These are phyloP conservation scores for Zychaea mexicana DNA, from an alignment of 371 early-diverging fungal genomes.

Conservation along the genomic window DNA sequence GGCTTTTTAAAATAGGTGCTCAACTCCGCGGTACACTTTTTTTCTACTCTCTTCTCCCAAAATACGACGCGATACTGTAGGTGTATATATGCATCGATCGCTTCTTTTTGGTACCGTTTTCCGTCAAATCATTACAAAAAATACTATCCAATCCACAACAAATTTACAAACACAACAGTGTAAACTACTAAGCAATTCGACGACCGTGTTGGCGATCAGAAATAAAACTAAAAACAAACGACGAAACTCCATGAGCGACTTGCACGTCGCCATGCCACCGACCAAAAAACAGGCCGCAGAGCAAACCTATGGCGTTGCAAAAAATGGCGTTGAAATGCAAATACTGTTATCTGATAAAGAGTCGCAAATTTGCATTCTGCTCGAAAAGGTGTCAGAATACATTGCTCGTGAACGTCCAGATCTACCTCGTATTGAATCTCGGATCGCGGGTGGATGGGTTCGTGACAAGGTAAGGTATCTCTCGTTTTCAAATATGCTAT, in stretches of 20 bases:
- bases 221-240: background rate
- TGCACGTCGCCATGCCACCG: background rate
- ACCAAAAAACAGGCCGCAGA: background rate
- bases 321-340: conserved; percentile 38
- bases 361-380: conserved; percentile 60
- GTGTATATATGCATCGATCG: background rate
- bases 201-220: background rate
- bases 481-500: background rate
- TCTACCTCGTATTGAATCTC: conserved; percentile 64
- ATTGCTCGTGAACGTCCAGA: conserved; percentile 53
- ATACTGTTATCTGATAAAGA: conserved; percentile 60
- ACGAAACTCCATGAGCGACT: background rate
- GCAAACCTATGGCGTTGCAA: conserved; percentile 35
- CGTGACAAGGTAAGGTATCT: conserved; percentile 84
- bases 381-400: conserved; percentile 59
- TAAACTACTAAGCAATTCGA: background rate
- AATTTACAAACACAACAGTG: background rate
- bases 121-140: background rate
- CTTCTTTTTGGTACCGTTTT: background rate
- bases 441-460: conserved; percentile 99
- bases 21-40: background rate
- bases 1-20: too few relatives aligned
- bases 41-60: background rate
- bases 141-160: background rate
- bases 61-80: background rate